phyloP scores from a whole-genome alignment of 1,284 basidiomycete genomes.

The Wallemia hederae region DNA sequence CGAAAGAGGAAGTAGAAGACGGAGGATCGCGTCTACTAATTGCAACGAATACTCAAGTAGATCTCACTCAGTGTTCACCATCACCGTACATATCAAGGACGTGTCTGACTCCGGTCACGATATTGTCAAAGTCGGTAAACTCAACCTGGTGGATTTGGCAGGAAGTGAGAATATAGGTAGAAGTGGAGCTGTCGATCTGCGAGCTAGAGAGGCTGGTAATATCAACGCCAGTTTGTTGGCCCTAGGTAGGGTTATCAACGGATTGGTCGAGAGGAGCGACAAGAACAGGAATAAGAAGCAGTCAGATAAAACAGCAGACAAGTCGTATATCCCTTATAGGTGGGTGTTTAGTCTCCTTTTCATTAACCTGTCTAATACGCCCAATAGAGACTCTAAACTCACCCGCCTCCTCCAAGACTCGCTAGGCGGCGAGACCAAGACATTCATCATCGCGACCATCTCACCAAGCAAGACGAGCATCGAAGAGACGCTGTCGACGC shows the following conservation, averaged over 20 bases:
- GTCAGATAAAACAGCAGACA: slow-evolving; percentile 4
- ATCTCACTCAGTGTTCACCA: slow-evolving; percentile 92
- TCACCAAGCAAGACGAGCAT: slow-evolving; percentile 71
- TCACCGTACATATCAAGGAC: slow-evolving; percentile 81
- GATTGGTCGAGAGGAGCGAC: slow-evolving; percentile 57
- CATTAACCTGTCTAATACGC: not conserved
- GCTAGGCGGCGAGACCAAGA: slow-evolving; percentile 89
- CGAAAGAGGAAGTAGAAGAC: slow-evolving; percentile 57
- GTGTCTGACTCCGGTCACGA: slow-evolving; percentile 46
- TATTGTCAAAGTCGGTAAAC: slow-evolving; percentile 67
- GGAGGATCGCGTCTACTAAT: slow-evolving; percentile 85
- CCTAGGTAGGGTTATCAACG: slow-evolving; percentile 86
- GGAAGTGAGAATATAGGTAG: slow-evolving; percentile 94
- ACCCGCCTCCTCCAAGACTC: slow-evolving; percentile 95
- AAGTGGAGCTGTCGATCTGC: slow-evolving; percentile 78
- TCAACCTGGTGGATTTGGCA: slow-evolving; percentile 88
- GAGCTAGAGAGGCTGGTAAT: slow-evolving; percentile 90
- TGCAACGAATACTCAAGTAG: slow-evolving; percentile 94
- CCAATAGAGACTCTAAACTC: slow-evolving; percentile 38
- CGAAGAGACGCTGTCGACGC: slow-evolving; percentile 90
- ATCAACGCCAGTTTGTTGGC: slow-evolving; percentile 95
- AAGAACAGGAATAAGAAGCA: not conserved
- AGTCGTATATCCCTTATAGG: slow-evolving; percentile 74
- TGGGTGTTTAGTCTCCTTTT: slow-evolving; percentile 13
- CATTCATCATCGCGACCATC: slow-evolving; percentile 87